These are phyloP conservation scores for Omphalea diandra DNA, from an alignment of 441 rosid species.

Conservation along the genomic window DNA sequence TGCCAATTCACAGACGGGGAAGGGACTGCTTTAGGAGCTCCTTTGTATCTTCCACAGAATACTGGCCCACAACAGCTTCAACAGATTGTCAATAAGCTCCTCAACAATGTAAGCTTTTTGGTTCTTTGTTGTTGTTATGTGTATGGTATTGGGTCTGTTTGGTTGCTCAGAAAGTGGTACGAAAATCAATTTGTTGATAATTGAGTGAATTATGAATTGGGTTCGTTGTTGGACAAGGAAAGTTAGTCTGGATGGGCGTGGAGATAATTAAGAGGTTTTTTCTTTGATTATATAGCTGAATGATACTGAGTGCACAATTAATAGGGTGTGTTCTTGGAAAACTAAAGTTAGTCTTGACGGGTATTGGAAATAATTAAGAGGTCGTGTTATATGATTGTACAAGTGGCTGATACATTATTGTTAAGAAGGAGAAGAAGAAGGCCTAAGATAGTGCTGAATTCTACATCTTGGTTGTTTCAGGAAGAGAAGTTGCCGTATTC, in stretches of 20 bases:
- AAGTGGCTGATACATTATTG: neutral
- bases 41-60: constrained; percentile 83
- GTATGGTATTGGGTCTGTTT: constrained; percentile 4
- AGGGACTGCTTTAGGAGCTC: constrained; percentile 64
- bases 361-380: neutral
- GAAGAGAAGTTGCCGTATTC: constrained; percentile 90
- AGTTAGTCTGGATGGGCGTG: too few relatives aligned
- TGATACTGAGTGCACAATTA: too few relatives aligned
- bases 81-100: constrained; percentile 83
- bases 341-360: neutral
- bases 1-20: constrained; percentile 85
- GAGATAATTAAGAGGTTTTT: too few relatives aligned
- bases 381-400: neutral
- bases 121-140: neutral
- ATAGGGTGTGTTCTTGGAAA: too few relatives aligned
- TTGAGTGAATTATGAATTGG: neutral
- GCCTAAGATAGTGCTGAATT: neutral
- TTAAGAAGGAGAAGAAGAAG: neutral
- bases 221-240: neutral
- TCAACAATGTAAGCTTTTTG: constrained; percentile 52
- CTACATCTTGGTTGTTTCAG: constrained; percentile 37
- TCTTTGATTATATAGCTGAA: too few relatives aligned
- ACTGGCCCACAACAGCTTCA: constrained; percentile 88
- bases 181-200: neutral
- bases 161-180: neutral